Percentiles rank a stretch among this genome's conserved stretches.
Conservation (phyloP, 331 rosid genomes). For the Phaseolus coccineus region DNA sequence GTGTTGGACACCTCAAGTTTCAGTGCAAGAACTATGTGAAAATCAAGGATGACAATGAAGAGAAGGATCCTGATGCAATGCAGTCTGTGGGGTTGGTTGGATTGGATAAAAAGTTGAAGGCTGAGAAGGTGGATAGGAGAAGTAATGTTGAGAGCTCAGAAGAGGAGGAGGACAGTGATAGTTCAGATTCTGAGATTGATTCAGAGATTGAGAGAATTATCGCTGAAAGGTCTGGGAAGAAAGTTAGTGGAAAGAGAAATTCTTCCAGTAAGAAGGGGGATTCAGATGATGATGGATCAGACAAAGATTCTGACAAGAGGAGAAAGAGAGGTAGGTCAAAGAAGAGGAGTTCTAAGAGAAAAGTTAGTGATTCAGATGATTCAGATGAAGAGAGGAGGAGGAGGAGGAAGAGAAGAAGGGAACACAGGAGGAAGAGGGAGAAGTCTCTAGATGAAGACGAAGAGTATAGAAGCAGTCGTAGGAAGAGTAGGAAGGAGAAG, state of each 20-base stretch:
- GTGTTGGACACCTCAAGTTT: conserved; percentile 93
- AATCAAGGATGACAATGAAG: conserved; percentile 69
- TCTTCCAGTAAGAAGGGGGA: conserved; percentile 56
- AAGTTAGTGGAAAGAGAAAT: conserved; percentile 50
- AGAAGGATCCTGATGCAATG: conserved; percentile 67
- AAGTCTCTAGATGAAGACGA: conserved; percentile 71
- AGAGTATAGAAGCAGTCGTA: conserved; percentile 45
- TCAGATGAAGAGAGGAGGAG: conserved; percentile 59
- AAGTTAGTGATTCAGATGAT: conserved; percentile 68
- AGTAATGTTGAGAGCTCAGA: conserved; percentile 61
- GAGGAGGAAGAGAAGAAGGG: conserved; percentile 70
- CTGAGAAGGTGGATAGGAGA: conserved; percentile 53
- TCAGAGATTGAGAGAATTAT: conserved; percentile 86
- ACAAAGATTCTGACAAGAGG: conserved; percentile 60
- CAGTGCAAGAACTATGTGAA: conserved; percentile 93
- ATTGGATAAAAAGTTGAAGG: conserved; percentile 66
- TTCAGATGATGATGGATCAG: conserved; percentile 57
- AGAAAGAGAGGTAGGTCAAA: conserved; percentile 86
- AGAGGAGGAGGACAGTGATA: conserved; percentile 77
- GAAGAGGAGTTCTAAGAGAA: conserved; percentile 74
- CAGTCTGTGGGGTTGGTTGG: conserved; percentile 65
- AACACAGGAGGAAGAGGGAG: conserved; percentile 70
- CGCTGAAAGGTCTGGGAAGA: conserved; percentile 73
- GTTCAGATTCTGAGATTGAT: conserved; percentile 76
- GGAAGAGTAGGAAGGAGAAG: conserved; percentile 86